Percentiles rank a stretch among this genome's conserved stretches.
phyloP scores from a whole-genome alignment of 352 stramenopile species.

The Phytophthora ohioensis region DNA sequence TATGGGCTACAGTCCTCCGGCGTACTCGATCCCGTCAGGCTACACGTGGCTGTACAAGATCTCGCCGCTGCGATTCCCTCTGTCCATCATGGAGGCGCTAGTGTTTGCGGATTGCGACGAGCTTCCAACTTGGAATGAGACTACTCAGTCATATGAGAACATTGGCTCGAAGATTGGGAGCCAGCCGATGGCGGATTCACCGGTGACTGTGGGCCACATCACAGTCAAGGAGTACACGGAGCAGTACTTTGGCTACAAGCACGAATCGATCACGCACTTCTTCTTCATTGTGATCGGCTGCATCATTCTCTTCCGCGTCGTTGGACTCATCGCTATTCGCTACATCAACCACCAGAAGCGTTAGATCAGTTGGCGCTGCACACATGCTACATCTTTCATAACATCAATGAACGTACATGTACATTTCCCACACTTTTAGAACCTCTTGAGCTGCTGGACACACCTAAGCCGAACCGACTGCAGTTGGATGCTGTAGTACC shows the following conservation, averaged over 20 bases:
- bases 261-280: slow-evolving; percentile 33
- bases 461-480: too few relatives aligned
- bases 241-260: slow-evolving; percentile 21
- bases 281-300: slow-evolving; percentile 36
- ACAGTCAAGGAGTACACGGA: slow-evolving; percentile 30
- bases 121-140: slow-evolving; percentile 25
- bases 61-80: slow-evolving; percentile 17
- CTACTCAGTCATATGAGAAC: slow-evolving; percentile 12
- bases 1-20: slow-evolving; percentile 52
- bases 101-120: slow-evolving; percentile 41
- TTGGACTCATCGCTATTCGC: slow-evolving; percentile 32
- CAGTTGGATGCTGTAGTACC: slow-evolving; percentile 6
- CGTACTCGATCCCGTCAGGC: slow-evolving; percentile 17
- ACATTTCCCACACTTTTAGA: slow-evolving; percentile 3
- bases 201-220: slow-evolving; percentile 25
- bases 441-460: too few relatives aligned
- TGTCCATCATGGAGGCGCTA: slow-evolving; percentile 27
- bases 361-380: background rate
- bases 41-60: slow-evolving; percentile 28
- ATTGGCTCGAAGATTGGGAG: slow-evolving; percentile 34
- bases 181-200: slow-evolving; percentile 28
- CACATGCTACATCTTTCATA: slow-evolving; percentile 2
- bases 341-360: slow-evolving; percentile 45
- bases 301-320: slow-evolving; percentile 37
- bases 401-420: background rate